These are phyloP conservation scores for Asterophora lycoperdoides DNA, from an alignment of 768 basidiomycete species.

Conservation along the genomic window DNA sequence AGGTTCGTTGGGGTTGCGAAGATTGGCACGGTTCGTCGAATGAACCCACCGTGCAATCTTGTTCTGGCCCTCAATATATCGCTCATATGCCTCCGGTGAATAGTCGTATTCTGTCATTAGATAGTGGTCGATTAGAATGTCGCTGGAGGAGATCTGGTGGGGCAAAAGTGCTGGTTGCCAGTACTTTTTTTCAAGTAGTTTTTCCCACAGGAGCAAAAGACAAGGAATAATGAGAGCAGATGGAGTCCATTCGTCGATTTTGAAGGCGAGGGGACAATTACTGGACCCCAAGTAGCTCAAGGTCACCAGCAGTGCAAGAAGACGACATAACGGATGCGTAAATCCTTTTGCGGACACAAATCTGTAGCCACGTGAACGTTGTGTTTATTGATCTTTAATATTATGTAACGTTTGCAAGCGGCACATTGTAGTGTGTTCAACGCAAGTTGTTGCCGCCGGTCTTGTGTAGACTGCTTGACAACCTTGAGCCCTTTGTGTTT, in stretches of 20 bases:
- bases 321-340: no score
- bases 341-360: no score
- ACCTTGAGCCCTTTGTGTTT: no score
- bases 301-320: no score
- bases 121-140: neutral
- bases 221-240: neutral
- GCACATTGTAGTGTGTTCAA: no score
- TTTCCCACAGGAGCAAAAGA: neutral
- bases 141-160: neutral
- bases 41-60: conserved; percentile 16
- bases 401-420: no score
- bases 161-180: neutral
- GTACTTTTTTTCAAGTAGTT: neutral
- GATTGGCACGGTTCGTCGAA: conserved; percentile 8
- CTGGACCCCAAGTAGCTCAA: no score
- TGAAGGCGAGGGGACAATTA: neutral
- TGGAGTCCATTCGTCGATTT: conserved; percentile 1
- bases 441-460: no score
- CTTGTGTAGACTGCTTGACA: no score
- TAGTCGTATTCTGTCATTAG: conserved; percentile 24
- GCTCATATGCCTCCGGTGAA: conserved; percentile 20
- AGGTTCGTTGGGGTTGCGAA: conserved; percentile 11
- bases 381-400: no score
- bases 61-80: conserved; percentile 12
- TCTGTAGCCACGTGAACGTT: no score